Evolutionary conservation across 1,284 basidiomycete species (phyloP).

Genomic region (Boletus subluridellus): DNA sequence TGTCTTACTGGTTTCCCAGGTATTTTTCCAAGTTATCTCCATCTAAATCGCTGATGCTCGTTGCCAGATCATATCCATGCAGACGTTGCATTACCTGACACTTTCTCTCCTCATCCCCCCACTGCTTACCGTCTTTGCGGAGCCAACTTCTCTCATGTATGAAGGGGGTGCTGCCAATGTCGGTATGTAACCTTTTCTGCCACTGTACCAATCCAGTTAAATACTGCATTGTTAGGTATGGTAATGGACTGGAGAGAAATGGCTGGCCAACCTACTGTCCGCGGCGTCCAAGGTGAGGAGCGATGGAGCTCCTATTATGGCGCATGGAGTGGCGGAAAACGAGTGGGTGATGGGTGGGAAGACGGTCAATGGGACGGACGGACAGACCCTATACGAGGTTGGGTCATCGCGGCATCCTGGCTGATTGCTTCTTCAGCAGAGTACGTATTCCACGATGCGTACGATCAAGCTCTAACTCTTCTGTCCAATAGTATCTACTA

Average conservation of each 20-base stretch:
- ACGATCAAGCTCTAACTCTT: conserved; percentile 12
- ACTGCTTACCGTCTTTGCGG: conserved; percentile 71
- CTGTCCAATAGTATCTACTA: conserved; percentile 68
- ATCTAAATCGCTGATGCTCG: conserved; percentile 5
- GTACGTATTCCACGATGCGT: conserved; percentile 48
- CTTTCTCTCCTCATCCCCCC: conserved; percentile 83
- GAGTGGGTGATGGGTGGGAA: conserved; percentile 55
- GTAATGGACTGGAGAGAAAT: conserved; percentile 98
- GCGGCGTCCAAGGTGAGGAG: conserved; percentile 57
- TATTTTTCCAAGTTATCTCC: conserved; percentile 14
- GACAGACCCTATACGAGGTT: conserved; percentile 75
- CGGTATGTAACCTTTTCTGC: conserved; percentile 45
- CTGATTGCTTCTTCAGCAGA: conserved; percentile 73
- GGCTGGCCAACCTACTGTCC: conserved; percentile 73
- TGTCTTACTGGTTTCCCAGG: conserved; percentile 69
- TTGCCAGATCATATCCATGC: conserved; percentile 82
- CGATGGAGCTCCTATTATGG: conserved; percentile 64
- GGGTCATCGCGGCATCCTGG: conserved; percentile 87
- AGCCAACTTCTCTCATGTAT: conserved; percentile 69
- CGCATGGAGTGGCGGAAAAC: conserved; percentile 74
- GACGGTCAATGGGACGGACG: conserved; percentile 53
- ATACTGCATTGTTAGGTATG: conserved; percentile 54
- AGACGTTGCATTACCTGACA: conserved; percentile 89
- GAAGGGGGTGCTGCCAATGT: conserved; percentile 85
- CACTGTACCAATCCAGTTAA: neutral